Base-by-base conservation (phyloP, 352 stramenopile genomes). In the Phytopythium montanum region DNA sequence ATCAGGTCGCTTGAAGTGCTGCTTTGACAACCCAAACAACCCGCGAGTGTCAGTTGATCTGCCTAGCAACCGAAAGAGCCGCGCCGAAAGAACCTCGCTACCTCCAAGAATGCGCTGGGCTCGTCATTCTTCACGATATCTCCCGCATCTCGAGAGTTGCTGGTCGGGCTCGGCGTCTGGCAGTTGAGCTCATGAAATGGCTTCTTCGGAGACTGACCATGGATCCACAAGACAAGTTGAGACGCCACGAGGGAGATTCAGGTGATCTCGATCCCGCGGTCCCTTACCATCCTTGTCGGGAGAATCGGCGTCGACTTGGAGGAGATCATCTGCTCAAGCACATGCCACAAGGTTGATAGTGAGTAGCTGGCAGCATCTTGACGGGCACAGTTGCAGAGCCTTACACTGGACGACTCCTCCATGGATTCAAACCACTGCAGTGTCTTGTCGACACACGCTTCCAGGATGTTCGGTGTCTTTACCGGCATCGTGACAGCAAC, bases 1-100 rank as follows among this genome's bases (percentile, higher is more conserved):
- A 39, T 92, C 66, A 2, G 77, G 81, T 63, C 80, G 78, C 60
- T 72, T 82, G 59, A 85, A 92, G 66, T 64, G 71, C 70, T 89
- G 33, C 9, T 21, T 19, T 19, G 19, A 33, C 26, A 33, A 13
- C 6, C 55, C n/a, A n/a, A n/a, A 38, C 3, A 45, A 19, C 39
- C 39, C 16, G 4, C 7, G 18, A 25, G 39, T 45, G 10, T 21
- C 39, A 45, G 19, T 13, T 33, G 8, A 31, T 41, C 9, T 52
- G n/a, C 21, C 33, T 29, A 8, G n/a, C 18, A 46, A 21, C 25
- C 16, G 39, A 13, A n/a, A 25, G 39, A 46, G 6, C 36, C 36
- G 7, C 36, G 4, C 13, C 12, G n/a, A n/a, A 42, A 42, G 36
- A 42, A 14, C 36, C 13, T 42, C 36, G 7, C 25, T 46, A 46